A percentile compares a stretch with the other conserved stretches of the same genome.
Conservation (phyloP, 1,139 yeast genomes). For the Pneumocystis canis region DNA sequence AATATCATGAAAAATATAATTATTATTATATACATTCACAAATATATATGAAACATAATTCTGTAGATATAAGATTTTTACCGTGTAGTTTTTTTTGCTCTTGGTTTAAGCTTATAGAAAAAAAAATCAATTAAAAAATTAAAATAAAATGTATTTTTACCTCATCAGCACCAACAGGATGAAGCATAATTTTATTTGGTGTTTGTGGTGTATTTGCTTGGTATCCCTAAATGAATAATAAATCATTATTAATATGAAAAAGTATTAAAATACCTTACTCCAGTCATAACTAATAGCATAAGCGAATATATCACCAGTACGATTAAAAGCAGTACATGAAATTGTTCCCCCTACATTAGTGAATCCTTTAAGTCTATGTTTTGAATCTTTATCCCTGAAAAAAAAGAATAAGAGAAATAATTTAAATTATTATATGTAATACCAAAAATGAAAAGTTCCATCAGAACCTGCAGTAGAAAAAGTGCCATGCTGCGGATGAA, state of each 20-base stretch:
- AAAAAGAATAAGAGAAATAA: not conserved
- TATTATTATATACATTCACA: no score
- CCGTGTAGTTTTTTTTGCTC: not conserved
- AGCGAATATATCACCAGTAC: slow-evolving; percentile 73
- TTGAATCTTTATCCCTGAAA: slow-evolving; percentile 59
- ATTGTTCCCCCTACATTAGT: slow-evolving; percentile 57
- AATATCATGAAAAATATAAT: not conserved
- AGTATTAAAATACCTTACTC: slow-evolving; percentile 37
- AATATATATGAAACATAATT: no score
- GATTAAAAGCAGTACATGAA: slow-evolving; percentile 65
- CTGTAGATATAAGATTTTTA: not conserved
- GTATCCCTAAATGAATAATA: slow-evolving; percentile 35
- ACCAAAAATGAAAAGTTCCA: slow-evolving; percentile 87
- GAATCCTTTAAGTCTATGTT: slow-evolving; percentile 72
- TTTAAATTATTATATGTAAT: not conserved
- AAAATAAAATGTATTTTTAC: slow-evolving; percentile 36
- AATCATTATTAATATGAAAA: not conserved
- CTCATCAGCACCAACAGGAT: slow-evolving; percentile 74
- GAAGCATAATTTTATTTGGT: slow-evolving; percentile 66
- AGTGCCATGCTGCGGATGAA: slow-evolving; percentile 85
- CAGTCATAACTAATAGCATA: slow-evolving; percentile 91
- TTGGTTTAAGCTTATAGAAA: not conserved
- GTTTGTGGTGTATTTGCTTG: slow-evolving; percentile 60
- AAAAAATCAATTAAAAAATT: not conserved
- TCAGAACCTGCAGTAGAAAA: slow-evolving; percentile 91